Conservation (phyloP, 1,284 basidiomycete genomes). For the Marasmius fiardii region DNA sequence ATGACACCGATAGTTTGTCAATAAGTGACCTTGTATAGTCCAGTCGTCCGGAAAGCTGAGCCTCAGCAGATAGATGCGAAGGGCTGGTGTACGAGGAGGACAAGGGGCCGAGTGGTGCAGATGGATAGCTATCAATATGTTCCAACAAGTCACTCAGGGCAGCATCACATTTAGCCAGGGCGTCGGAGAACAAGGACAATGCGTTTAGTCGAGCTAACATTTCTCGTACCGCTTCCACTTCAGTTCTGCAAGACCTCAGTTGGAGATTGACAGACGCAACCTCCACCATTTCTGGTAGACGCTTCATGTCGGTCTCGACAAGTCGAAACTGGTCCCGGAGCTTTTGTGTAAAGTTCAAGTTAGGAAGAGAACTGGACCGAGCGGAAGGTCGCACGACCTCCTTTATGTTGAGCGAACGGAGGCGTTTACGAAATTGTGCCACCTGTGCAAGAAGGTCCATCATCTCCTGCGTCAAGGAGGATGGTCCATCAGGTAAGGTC, state of each 20-base stretch:
- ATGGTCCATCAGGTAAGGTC: neutral
- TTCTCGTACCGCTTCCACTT: constrained; percentile 48
- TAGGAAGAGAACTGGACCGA: constrained; percentile 50
- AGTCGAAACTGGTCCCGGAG: constrained; percentile 44
- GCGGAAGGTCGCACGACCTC: constrained; percentile 44
- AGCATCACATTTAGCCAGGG: constrained; percentile 59
- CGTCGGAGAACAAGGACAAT: constrained; percentile 48
- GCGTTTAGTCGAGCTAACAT: constrained; percentile 49
- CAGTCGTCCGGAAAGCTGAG: constrained; percentile 60
- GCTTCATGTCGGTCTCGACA: constrained; percentile 42
- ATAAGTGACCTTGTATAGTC: constrained; percentile 55
- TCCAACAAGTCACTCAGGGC: constrained; percentile 78
- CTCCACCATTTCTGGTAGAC: constrained; percentile 42
- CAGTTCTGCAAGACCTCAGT: constrained; percentile 54
- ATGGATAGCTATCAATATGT: constrained; percentile 75
- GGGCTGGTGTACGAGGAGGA: constrained; percentile 44
- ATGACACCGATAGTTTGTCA: constrained; percentile 39
- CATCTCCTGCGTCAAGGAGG: constrained; percentile 19
- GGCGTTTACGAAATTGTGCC: constrained; percentile 46
- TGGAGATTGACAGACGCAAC: constrained; percentile 48
- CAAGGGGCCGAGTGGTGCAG: constrained; percentile 47
- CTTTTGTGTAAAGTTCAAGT: constrained; percentile 37
- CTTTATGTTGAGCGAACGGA: constrained; percentile 60
- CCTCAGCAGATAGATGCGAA: constrained; percentile 46
- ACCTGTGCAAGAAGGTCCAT: constrained; percentile 25